Conservation (phyloP, 306 rosid species). For the Sphenostylis stenocarpa region DNA sequence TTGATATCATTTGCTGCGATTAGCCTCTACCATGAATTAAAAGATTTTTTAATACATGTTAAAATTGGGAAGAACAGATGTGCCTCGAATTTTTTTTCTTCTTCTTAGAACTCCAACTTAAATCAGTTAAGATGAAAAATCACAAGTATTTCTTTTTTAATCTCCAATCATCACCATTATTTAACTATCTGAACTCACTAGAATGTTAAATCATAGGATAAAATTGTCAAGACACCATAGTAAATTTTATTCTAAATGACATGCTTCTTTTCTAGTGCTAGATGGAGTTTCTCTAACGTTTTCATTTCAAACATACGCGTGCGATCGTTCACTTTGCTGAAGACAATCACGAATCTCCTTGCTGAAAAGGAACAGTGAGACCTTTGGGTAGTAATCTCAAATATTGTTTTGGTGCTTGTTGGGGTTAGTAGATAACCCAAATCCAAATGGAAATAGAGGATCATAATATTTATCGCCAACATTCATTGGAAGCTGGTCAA, state of each 20-base stretch:
- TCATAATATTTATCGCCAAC: constrained; percentile 76
- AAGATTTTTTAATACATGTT: no score
- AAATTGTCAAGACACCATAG: not conserved
- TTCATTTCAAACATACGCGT: not conserved
- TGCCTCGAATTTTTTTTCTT: not conserved
- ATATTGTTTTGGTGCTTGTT: constrained; percentile 14
- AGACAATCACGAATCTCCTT: not conserved
- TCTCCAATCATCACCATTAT: not conserved
- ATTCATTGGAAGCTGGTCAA: constrained; percentile 83
- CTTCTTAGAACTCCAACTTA: no score
- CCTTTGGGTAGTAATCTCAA: not conserved
- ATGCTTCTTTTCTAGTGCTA: not conserved
- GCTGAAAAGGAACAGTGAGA: not conserved
- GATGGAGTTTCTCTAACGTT: not conserved
- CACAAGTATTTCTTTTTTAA: no score
- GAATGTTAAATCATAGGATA: not conserved
- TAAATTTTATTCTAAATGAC: not conserved
- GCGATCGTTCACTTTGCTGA: not conserved
- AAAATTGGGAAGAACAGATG: not conserved
- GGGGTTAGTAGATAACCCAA: constrained; percentile 67
- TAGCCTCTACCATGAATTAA: no score
- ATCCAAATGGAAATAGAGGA: constrained; percentile 76
- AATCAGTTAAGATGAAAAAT: no score
- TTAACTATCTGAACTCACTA: not conserved
- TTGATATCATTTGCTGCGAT: no score